Percentiles rank a stretch among this genome's conserved stretches.
These are phyloP conservation scores for Monascus purpureus DNA, from an alignment of 495 filamentous ascomycete genomes.

Conservation along the genomic window DNA sequence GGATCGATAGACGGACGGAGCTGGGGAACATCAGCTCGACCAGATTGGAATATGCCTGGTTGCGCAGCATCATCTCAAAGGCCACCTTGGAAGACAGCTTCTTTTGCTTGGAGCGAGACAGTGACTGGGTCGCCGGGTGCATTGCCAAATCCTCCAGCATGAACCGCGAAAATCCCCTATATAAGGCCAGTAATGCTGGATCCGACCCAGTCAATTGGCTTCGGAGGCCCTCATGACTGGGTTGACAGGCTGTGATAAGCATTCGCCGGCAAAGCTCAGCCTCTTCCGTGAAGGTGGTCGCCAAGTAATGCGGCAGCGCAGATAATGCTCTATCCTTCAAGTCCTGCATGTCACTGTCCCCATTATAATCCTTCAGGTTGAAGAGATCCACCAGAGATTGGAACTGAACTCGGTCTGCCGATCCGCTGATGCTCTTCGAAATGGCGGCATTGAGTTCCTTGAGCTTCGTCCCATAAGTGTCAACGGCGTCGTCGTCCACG, in stretches of 20 bases:
- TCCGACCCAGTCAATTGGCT: slow-evolving; percentile 20
- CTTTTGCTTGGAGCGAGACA: slow-evolving; percentile 16
- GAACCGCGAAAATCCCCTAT: slow-evolving; percentile 31
- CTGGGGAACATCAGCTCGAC: slow-evolving; percentile 22
- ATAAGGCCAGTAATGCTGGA: slow-evolving; percentile 18
- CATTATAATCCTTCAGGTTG: too few species aligned
- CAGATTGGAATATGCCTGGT: slow-evolving; percentile 29
- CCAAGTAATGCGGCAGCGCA: neutral
- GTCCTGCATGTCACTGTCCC: too few species aligned
- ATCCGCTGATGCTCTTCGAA: neutral
- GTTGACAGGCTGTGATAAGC: neutral
- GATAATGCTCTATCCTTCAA: neutral
- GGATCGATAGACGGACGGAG: slow-evolving; percentile 24
- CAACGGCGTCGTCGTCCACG: slow-evolving; percentile 20
- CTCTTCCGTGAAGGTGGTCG: neutral
- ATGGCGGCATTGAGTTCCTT: slow-evolving; percentile 15
- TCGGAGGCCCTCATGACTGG: slow-evolving; percentile 11
- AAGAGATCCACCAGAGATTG: neutral
- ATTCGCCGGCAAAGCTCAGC: neutral
- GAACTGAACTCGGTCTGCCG: neutral
- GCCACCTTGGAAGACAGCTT: slow-evolving; percentile 18
- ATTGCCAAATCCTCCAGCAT: slow-evolving; percentile 31
- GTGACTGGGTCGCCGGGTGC: slow-evolving; percentile 9
- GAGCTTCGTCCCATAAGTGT: slow-evolving; percentile 9
- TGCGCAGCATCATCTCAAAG: slow-evolving; percentile 21